Conservation (phyloP, 2,329 filamentous ascomycete genomes). For the Cryphonectria parasitica region DNA sequence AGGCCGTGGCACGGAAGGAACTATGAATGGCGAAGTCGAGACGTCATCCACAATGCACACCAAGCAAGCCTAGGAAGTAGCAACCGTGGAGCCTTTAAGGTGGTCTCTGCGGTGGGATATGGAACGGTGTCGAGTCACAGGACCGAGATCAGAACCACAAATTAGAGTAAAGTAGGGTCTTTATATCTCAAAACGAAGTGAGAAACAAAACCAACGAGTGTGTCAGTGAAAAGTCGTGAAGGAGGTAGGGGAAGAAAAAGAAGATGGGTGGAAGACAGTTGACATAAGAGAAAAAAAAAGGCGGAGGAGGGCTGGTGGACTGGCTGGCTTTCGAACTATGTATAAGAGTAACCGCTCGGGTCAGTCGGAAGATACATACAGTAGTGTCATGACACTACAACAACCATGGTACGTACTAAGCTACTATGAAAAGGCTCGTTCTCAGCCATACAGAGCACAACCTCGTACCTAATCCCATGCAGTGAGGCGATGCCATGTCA, state of each 20-base stretch:
- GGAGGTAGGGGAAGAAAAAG: background rate
- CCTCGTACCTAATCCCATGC: background rate
- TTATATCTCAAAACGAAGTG: background rate
- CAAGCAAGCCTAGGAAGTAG: background rate
- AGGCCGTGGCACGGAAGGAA: background rate
- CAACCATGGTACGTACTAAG: too few species aligned
- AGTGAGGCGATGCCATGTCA: background rate
- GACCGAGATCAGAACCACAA: background rate
- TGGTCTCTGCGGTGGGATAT: background rate
- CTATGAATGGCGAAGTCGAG: background rate
- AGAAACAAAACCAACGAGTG: background rate
- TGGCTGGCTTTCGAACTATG: background rate
- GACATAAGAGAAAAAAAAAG: background rate
- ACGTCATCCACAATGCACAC: background rate
- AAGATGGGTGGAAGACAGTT: background rate
- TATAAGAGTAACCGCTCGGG: conserved; percentile 1
- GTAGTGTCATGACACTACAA: background rate
- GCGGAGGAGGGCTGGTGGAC: background rate
- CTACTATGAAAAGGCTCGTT: background rate
- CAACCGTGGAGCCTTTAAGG: background rate
- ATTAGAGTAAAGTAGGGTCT: background rate
- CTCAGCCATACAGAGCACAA: background rate
- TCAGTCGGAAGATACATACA: background rate
- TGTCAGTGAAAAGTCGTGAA: background rate
- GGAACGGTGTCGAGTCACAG: background rate